Base-by-base conservation (phyloP, 2,329 filamentous ascomycete genomes). In the Pestalotiopsis sp. region DNA sequence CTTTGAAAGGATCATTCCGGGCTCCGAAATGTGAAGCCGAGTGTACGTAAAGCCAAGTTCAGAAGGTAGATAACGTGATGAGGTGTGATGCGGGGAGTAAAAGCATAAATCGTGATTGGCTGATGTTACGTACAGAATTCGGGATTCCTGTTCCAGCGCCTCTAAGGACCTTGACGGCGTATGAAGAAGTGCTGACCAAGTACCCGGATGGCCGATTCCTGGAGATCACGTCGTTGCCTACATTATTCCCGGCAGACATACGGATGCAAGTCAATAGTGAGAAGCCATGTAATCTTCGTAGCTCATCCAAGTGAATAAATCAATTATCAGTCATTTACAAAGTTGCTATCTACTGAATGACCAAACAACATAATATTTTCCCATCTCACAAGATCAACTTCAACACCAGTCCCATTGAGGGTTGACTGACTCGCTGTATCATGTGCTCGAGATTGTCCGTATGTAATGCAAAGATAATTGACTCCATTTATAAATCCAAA, bases 401-500 rank as follows among this genome's bases (percentile, higher is more conserved):
- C 52, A 26, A 58, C 64, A 66, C 30, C 64, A 58, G 52, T 38
- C 30, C 58, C 55, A 58, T 44, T 22, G 26, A n/a, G 30, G 35
- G n/a, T 14, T 35, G 3, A 26, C 62, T 57, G 20, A 55, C 44
- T 24, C 20, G 26, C 24, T 22, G 22, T 22, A 26, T 65, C 62
- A 65, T 65, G 48, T 65, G 62, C 62, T 56, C 52, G 48, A 56
- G 20, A 69, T 68, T 62, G 62, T 67, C 67, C 68, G 69, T 67
- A 68, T 66, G 65, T 69, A 72, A 66, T 69, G 69, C 70, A 71
- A 69, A 71, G 61, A 64, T 65, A 72, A 70, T 72, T 71, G 68
- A 74, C 74, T 72, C 74, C 73, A 73, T 69, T 72, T 69, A 71
- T 66, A 73, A 44, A 73, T 71, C 73, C 69, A 68, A 72, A 71